Evolutionary conservation across 352 stramenopile species (phyloP), one percentile per base, ranked within the genome.

Genomic region (Globisporangium megalacanthum): DNA sequence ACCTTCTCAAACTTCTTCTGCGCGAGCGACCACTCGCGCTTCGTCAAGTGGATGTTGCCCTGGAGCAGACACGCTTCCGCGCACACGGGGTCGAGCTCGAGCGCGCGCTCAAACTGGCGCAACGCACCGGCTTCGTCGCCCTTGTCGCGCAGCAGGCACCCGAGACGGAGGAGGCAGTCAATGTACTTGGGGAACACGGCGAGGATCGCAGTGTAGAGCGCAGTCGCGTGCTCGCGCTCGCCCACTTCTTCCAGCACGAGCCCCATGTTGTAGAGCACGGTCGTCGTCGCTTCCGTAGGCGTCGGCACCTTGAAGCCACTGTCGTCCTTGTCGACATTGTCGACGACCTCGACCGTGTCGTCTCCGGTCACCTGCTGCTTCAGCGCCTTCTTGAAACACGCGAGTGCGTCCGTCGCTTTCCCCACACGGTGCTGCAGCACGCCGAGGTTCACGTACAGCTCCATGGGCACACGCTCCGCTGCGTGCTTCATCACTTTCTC

Each of bases 231-330:
- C 17, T 97, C 74, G 51, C 92, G 92, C 49, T 97, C 77, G 37
- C 94, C 95, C 31, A 88, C 78, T 60, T 97, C 82, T 74, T 98
- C 95, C 55, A 98, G 96, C 25, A 98, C 81, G 7, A 97, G 77
- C 13, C 89, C 95, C 60, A 98, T 80, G 69, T 99, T 99, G 78
- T 98, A 99, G 52, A 97, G 65, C 66, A 98, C 91, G 31, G 89
- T 98, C 17, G 97, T 85, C 50, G 97, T 97, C 15, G 78, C 68
- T 70, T 81, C 67, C 59, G 70, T 73, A 42, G 82, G 69, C 50
- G 73, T 88, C 4, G 81, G 81, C 3, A 66, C 60, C n/a, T 41
- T 50, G 9, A 71, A 63, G 14, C 67, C 61, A 15, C 69, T 59
- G 25, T 79, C 69, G 9, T 62, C 68, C 4, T 73, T 58, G 49